Base-by-base conservation (phyloP, 371 early-diverging fungal genomes). In the Mortierella sp. region DNA sequence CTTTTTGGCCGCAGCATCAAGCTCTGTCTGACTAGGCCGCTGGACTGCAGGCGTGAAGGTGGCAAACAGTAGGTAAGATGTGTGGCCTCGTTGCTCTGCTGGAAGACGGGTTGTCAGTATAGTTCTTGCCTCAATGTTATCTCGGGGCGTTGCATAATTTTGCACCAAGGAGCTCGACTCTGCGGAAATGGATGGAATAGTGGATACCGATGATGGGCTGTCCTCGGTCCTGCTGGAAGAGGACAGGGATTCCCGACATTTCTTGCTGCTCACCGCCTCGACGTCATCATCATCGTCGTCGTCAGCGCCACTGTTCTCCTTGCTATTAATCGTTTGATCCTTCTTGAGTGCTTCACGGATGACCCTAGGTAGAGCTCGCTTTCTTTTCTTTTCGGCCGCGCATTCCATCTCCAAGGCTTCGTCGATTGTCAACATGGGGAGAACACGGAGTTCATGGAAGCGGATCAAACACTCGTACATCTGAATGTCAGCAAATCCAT, bases 11-110 rank as follows among this genome's bases (percentile, higher is more conserved):
- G 44, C 56, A 2, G 48, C 58, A 41, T 49, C 50, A n/a, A 24
- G 5, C 21, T 59, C 41, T 5, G 50, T 51, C 41, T 27, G 48
- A n/a, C 12, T 21, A n/a, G 50, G 37, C 10, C 31, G 47, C 16
- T 63, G 65, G 2, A 60, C 40, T 7, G 53, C 50, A 17, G 94
- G 92, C 24, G 90, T 77, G 55, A 93, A 85, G 8, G 91, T 90
- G 22, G 96, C 96, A 89, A 97, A 97, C 3, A 95, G 92, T 65
- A 97, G 81, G 63, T 93, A 97, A 46, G 95, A 95, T 1, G 97
- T 97, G 78, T 97, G 97, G 2, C 97, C 97, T 29, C 68, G 74
- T 49, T 74, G 74, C 52, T 67, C 68, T 6, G 83, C 78, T n/a
- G 86, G 74, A 19, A 67, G 47, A 3, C 59, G 53, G 2, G 74